Percentiles rank a stretch among this genome's conserved stretches.
Evolutionary conservation across 306 rosid species (phyloP).

Genomic region (Vigna mungo): DNA sequence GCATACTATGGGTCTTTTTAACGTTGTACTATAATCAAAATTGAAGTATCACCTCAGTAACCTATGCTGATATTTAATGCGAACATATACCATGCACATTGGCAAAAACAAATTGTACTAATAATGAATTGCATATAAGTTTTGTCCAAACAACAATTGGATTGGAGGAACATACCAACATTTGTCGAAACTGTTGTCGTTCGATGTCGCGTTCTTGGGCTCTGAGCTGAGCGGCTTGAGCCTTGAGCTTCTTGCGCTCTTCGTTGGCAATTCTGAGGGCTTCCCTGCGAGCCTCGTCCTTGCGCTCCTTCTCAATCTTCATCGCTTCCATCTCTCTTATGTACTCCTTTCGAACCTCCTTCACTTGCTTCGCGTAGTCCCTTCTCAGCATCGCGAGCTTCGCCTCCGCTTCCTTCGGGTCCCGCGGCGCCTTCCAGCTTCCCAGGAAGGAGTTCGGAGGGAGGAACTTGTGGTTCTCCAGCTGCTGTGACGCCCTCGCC

Average conservation of each 20-base stretch:
- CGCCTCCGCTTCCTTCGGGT: constrained; percentile 76
- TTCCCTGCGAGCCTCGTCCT: constrained; percentile 72
- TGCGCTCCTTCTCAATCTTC: constrained; percentile 69
- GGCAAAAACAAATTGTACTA: background rate
- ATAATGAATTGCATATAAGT: background rate
- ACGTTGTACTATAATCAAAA: background rate
- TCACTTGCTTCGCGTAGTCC: constrained; percentile 82
- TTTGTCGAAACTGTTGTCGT: constrained; percentile 71
- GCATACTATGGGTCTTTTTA: background rate
- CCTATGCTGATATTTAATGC: background rate
- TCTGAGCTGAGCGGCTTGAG: constrained; percentile 69
- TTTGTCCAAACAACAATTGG: background rate
- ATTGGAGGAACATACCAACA: constrained; percentile 55
- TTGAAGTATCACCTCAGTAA: background rate
- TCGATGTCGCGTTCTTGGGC: constrained; percentile 71
- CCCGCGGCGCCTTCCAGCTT: constrained; percentile 74
- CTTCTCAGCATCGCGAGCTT: constrained; percentile 68
- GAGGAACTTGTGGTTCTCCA: constrained; percentile 58
- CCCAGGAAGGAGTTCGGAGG: constrained; percentile 61
- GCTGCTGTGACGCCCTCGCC: constrained; percentile 56
- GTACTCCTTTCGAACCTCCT: constrained; percentile 72
- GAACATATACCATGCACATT: background rate
- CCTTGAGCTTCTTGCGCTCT: constrained; percentile 77
- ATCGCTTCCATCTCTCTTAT: constrained; percentile 70
- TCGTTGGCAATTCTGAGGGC: constrained; percentile 72